Evolutionary conservation across 1,284 basidiomycete genomes (phyloP).

Genomic region (Ustilago tritici): DNA sequence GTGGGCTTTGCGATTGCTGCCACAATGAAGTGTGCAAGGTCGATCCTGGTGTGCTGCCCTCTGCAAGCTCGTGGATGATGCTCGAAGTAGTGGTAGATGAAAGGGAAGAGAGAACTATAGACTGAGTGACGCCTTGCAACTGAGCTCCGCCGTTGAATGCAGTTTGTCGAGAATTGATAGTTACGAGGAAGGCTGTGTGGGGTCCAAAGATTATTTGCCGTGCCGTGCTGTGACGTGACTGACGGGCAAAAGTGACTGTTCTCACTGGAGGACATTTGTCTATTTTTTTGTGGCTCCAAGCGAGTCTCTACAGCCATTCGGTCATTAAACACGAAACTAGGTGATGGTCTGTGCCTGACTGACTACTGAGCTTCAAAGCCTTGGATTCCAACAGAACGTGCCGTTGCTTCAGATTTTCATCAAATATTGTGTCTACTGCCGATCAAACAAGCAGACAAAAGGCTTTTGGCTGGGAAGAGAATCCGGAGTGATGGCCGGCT

Average conservation of each 20-base stretch:
- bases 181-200: background rate
- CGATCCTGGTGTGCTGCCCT: background rate
- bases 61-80: background rate
- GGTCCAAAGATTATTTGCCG: background rate
- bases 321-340: background rate
- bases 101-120: background rate
- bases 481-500: conserved; percentile 15
- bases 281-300: background rate
- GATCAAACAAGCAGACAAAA: conserved; percentile 2
- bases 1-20: background rate
- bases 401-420: background rate
- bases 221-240: conserved; percentile 4
- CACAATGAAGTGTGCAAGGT: background rate
- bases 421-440: background rate
- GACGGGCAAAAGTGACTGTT: background rate
- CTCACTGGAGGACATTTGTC: background rate
- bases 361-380: background rate
- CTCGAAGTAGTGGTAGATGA: background rate
- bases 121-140: background rate
- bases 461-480: too few relatives aligned
- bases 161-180: background rate
- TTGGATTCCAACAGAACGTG: background rate
- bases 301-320: background rate
- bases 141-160: background rate
- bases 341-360: conserved; percentile 14